Percentiles rank a stretch among this genome's conserved stretches.
phyloP scores from a whole-genome alignment of 177 flowering plant species.

The Vitis hybrid region DNA sequence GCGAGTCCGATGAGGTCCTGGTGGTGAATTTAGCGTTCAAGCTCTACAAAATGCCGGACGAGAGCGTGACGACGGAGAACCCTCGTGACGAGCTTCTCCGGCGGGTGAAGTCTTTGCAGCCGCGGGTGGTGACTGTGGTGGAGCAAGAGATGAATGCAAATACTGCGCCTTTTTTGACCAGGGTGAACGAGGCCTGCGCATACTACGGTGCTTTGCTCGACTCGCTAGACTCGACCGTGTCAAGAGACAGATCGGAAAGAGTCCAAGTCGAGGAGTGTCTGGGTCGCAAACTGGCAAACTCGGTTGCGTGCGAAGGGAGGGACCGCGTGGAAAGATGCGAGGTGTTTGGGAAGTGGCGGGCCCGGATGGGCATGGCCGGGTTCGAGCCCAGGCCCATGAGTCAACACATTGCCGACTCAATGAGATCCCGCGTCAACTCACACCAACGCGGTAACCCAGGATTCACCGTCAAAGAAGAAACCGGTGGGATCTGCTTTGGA shows the following conservation, averaged over 20 bases:
- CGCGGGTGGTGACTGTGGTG: slow-evolving; percentile 65
- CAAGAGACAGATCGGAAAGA: slow-evolving; percentile 40
- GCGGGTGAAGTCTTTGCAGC: slow-evolving; percentile 58
- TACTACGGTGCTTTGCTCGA: slow-evolving; percentile 72
- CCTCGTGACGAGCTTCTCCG: slow-evolving; percentile 81
- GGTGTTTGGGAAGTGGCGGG: slow-evolving; percentile 94
- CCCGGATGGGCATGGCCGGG: slow-evolving; percentile 94
- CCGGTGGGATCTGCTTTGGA: slow-evolving; percentile 67
- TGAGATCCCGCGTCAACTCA: slow-evolving; percentile 36
- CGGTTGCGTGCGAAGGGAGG: slow-evolving; percentile 82
- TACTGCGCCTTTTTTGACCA: slow-evolving; percentile 67
- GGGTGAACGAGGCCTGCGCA: slow-evolving; percentile 52
- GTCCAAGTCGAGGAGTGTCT: slow-evolving; percentile 62
- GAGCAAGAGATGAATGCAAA: slow-evolving; percentile 87
- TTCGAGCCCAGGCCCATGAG: slow-evolving; percentile 49
- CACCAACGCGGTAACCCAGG: slow-evolving; percentile 49
- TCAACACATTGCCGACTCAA: slow-evolving; percentile 42
- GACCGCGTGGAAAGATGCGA: slow-evolving; percentile 92
- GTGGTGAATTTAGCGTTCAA: slow-evolving; percentile 81
- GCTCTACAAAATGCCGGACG: slow-evolving; percentile 68
- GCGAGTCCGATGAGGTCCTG: slow-evolving; percentile 53
- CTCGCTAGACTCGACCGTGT: slow-evolving; percentile 59
- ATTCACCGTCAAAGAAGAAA: slow-evolving; percentile 60
- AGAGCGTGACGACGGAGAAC: slow-evolving; percentile 90
- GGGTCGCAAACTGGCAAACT: slow-evolving; percentile 56